Evolutionary conservation across 2,329 filamentous ascomycete genomes (phyloP).

Genomic region (Diplodia seriata): DNA sequence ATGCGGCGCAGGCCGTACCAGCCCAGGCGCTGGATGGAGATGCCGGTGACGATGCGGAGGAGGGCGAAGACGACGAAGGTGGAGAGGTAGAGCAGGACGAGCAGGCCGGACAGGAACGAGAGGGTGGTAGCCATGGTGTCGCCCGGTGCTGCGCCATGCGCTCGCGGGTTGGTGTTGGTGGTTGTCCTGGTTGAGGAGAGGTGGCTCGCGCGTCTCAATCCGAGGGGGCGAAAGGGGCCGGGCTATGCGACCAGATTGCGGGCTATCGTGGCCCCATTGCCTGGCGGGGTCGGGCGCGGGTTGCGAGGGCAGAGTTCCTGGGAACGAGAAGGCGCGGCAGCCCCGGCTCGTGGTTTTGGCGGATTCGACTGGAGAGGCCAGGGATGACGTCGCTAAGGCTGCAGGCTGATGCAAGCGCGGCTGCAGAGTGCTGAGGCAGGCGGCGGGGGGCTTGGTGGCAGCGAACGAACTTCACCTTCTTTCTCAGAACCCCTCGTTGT

Average conservation of each 20-base stretch:
- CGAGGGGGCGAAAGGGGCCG: conserved; percentile 32
- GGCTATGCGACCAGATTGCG: conserved; percentile 30
- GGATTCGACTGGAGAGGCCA: conserved; percentile 12
- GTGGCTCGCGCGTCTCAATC: conserved; percentile 29
- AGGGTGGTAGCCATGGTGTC: conserved; percentile 54
- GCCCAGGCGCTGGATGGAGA: conserved; percentile 94
- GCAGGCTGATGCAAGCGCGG: conserved; percentile 21
- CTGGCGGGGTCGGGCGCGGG: not conserved
- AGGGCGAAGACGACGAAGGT: conserved; percentile 95
- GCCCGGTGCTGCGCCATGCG: conserved; percentile 37
- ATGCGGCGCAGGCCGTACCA: conserved; percentile 91
- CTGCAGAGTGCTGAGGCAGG: conserved; percentile 6
- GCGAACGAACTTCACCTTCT: not conserved
- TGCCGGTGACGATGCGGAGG: conserved; percentile 86
- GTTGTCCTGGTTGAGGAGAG: conserved; percentile 19
- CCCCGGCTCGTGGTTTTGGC: conserved; percentile 14
- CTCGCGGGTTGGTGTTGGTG: conserved; percentile 7
- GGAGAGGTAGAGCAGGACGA: conserved; percentile 85
- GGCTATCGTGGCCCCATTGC: conserved; percentile 32
- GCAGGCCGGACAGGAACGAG: conserved; percentile 82
- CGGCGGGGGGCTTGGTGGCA: not conserved
- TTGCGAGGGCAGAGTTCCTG: not conserved
- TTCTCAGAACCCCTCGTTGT: conserved; percentile 21
- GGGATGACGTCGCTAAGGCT: conserved; percentile 28
- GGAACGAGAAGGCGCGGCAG: conserved; percentile 19